phyloP scores from a whole-genome alignment of 2,329 filamentous ascomycete species.

The Polychaeton citri region DNA sequence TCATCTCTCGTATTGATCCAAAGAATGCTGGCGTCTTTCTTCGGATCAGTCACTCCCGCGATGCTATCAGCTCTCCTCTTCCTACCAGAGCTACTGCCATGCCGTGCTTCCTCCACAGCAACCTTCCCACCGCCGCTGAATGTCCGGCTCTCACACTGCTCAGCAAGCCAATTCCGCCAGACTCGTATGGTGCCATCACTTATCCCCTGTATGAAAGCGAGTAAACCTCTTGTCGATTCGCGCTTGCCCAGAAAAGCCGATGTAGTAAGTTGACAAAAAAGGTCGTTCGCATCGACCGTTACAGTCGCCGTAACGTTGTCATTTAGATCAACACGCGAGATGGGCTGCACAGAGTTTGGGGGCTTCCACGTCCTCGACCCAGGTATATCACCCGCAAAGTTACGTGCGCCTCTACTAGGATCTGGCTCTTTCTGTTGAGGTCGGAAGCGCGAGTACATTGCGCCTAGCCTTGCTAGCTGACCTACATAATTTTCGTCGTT shows the following conservation, averaged over 20 bases:
- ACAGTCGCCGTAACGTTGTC: slow-evolving; percentile 44
- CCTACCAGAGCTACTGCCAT: background rate
- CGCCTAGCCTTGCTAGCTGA: slow-evolving; percentile 38
- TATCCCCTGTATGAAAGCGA: slow-evolving; percentile 52
- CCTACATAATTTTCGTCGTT: slow-evolving; percentile 19
- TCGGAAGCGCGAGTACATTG: slow-evolving; percentile 57
- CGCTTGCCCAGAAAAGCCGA: slow-evolving; percentile 55
- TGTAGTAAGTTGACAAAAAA: slow-evolving; percentile 62
- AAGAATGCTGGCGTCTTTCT: slow-evolving; percentile 36
- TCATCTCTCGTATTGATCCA: slow-evolving; percentile 51
- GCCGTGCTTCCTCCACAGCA: slow-evolving; percentile 12
- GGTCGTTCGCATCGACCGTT: slow-evolving; percentile 53
- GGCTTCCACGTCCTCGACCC: slow-evolving; percentile 26
- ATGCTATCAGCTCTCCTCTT: slow-evolving; percentile 5
- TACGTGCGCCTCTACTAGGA: slow-evolving; percentile 22
- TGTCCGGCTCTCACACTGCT: slow-evolving; percentile 23
- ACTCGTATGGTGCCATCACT: slow-evolving; percentile 56
- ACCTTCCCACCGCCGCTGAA: slow-evolving; percentile 16
- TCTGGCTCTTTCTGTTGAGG: slow-evolving; percentile 47
- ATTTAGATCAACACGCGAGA: slow-evolving; percentile 1
- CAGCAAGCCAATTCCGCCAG: slow-evolving; percentile 58
- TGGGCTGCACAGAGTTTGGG: slow-evolving; percentile 7
- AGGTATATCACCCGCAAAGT: slow-evolving; percentile 35
- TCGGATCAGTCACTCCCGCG: slow-evolving; percentile 12
- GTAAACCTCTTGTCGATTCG: slow-evolving; percentile 46